Conservation (phyloP, 2,329 filamentous ascomycete genomes). For the Chrysoporthe cubensis region DNA sequence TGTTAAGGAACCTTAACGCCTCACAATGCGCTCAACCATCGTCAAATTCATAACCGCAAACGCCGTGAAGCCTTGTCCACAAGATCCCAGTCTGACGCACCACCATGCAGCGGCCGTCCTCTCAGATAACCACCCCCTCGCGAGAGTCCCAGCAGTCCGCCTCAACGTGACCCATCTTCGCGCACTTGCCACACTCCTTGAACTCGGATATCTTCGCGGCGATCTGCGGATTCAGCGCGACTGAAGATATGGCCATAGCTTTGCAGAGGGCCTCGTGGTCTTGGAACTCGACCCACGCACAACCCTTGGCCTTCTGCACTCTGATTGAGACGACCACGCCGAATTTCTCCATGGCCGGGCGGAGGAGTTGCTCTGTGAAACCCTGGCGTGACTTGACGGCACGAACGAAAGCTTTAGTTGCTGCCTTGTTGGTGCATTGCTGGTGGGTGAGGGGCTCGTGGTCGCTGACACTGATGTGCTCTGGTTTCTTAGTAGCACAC, state of each 20-base stretch:
- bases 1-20: not conserved
- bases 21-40: not conserved
- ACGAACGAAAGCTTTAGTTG: conserved; percentile 10
- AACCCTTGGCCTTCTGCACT: not conserved
- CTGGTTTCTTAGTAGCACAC: not conserved
- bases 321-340: conserved; percentile 12
- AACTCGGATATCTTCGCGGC: not conserved
- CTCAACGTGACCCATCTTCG: conserved; percentile 5
- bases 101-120: not conserved
- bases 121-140: not conserved
- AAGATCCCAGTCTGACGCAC: not conserved
- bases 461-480: not conserved
- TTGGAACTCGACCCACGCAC: not conserved
- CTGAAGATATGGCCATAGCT: conserved; percentile 3
- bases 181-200: conserved; percentile 9
- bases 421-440: not conserved
- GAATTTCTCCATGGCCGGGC: conserved; percentile 19
- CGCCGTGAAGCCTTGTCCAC: not conserved
- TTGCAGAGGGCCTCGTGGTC: not conserved
- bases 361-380: not conserved
- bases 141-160: not conserved
- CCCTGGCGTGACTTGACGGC: not conserved
- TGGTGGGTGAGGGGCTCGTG: not conserved
- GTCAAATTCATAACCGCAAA: not conserved
- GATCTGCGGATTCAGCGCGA: not conserved